Evolutionary conservation across 371 early-diverging fungal genomes (phyloP).

Genomic region (Fennellomyces sp.): DNA sequence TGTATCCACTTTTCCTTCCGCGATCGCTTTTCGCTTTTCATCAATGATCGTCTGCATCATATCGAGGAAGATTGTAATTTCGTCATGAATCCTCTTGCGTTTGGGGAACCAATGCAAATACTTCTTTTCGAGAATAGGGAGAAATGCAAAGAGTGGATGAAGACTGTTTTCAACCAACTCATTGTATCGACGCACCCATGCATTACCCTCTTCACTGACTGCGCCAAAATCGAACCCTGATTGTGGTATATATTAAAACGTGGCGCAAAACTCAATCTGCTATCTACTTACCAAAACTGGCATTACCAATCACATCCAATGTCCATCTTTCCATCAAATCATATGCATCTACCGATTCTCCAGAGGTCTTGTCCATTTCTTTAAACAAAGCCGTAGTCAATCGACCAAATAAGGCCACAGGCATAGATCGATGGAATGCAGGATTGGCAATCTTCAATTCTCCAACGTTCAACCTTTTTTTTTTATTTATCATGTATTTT

Average conservation of each 20-base stretch:
- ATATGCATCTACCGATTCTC: conserved; percentile 12
- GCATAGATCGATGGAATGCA: conserved; percentile 45
- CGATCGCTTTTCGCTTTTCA: conserved; percentile 31
- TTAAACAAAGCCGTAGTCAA: conserved; percentile 20
- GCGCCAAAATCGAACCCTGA: conserved; percentile 23
- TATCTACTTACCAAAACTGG: conserved; percentile 30
- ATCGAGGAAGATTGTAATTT: conserved; percentile 18
- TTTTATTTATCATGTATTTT: too few relatives aligned
- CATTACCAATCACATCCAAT: conserved; percentile 38
- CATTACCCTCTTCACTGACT: conserved; percentile 1
- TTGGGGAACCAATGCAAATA: conserved; percentile 25
- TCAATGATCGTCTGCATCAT: conserved; percentile 42
- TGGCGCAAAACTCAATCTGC: too few relatives aligned
- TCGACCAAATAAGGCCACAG: conserved; percentile 31
- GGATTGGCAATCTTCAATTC: conserved; percentile 31
- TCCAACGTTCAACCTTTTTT: not conserved
- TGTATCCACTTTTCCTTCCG: too few relatives aligned
- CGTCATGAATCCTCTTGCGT: conserved; percentile 29
- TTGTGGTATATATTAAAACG: too few relatives aligned
- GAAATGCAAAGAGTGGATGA: conserved; percentile 42
- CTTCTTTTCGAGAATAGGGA: conserved; percentile 45
- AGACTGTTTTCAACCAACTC: conserved; percentile 4
- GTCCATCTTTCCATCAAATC: conserved; percentile 29
- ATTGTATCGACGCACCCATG: conserved; percentile 17
- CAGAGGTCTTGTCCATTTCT: not conserved